Evolutionary conservation across 2,329 filamentous ascomycete species (phyloP).

Genomic region (Clonostachys rhizophaga): DNA sequence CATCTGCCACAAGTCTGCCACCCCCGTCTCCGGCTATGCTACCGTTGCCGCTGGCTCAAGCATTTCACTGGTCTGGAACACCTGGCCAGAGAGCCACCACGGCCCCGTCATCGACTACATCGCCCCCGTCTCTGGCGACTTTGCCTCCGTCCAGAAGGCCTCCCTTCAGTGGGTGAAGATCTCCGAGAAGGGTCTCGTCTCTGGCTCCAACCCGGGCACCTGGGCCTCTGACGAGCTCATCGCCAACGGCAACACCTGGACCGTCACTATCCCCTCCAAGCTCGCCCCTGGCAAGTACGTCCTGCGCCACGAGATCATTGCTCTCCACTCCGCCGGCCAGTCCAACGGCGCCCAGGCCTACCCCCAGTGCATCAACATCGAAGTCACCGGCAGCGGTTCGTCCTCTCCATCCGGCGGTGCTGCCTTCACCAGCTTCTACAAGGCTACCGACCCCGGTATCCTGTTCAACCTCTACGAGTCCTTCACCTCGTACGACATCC

Average conservation of each 20-base stretch:
- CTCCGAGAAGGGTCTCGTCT: conserved; percentile 43
- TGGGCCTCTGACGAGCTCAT: conserved; percentile 54
- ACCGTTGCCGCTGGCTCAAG: conserved; percentile 53
- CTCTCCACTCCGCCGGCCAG: conserved; percentile 40
- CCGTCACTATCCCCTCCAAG: conserved; percentile 37
- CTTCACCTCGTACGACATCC: conserved; percentile 21
- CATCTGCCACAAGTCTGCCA: conserved; percentile 39
- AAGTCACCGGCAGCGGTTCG: conserved; percentile 33
- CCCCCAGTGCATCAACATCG: conserved; percentile 46
- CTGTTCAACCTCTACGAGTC: conserved; percentile 24
- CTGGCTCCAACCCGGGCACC: conserved; percentile 32
- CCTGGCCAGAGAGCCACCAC: conserved; percentile 61
- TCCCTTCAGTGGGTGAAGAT: conserved; percentile 57
- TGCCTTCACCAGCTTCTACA: conserved; percentile 27
- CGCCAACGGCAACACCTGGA: conserved; percentile 37
- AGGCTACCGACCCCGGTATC: conserved; percentile 22
- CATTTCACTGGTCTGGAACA: conserved; percentile 54
- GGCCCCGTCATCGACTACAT: conserved; percentile 59
- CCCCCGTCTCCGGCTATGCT: conserved; percentile 29
- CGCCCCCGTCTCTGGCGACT: conserved; percentile 46
- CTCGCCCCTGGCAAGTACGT: conserved; percentile 48
- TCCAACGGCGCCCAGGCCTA: conserved; percentile 40
- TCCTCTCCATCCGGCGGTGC: conserved; percentile 14
- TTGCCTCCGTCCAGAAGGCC: conserved; percentile 42
- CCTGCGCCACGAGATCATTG: conserved; percentile 51